Base-by-base conservation (phyloP, 208 protist genomes). In the Leishmania turanica region DNA sequence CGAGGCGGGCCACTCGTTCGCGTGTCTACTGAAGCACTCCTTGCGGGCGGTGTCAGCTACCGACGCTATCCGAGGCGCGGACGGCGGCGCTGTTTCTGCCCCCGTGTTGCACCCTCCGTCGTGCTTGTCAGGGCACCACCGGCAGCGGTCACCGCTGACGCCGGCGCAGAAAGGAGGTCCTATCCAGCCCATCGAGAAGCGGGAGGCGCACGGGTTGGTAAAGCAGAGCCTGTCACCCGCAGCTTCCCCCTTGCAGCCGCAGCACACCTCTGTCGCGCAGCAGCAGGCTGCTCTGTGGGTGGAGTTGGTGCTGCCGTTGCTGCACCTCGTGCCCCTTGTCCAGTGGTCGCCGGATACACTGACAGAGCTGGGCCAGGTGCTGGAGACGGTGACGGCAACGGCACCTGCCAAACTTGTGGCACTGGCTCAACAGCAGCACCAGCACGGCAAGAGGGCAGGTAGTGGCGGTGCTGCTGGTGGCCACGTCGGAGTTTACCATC, bases 311-410 rank as follows among this genome's bases (percentile, higher is more conserved):
- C 66, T 92, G 56, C 84, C 89, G 53, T 49, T 90, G 66, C 84
- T 92, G 51, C 86, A 92, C 75, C 54, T 81, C 72, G 78, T 92
- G 40, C 80, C 85, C 49, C 78, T 84, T 53, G 81, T 87, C 45
- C 66, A 58, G 31, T 92, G 89, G 89, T 75, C 77, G n/a, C 62
- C 72, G 31, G 72, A 84, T 34, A 78, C 84, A 64, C 69, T 88
- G 49, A 7, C 62, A 7, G 73, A 84, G 45, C 78, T 92, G 56
- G 84, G 81, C 19, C 70, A 73, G 40, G 51, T 88, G 56, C 79
- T 89, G 54, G 78, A 74, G 58, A 79, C 60, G 34, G 80, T 82
- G 31, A 54, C 75, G 1, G 60, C 84, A 6, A 54, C 75, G 13
- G 66, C 77, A 27, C 72, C 83, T 24, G 58, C 77, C 31, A 79